These are phyloP conservation scores for Saprolegnia diclina DNA, from an alignment of 352 stramenopile genomes.

Conservation along the genomic window DNA sequence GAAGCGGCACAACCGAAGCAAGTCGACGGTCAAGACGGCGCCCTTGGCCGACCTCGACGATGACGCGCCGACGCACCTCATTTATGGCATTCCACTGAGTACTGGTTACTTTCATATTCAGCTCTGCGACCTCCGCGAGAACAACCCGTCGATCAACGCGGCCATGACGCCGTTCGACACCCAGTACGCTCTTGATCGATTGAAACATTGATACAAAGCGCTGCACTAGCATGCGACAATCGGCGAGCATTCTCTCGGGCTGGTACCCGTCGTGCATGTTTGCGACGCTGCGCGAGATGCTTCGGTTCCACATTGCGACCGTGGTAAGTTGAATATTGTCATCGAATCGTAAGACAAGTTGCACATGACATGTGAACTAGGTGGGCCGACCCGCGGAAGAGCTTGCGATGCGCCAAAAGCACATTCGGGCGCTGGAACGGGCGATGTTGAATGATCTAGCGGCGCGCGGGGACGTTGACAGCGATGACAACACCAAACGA, in stretches of 20 bases:
- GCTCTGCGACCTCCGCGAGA: constrained; percentile 15
- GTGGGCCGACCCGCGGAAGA: constrained; percentile 56
- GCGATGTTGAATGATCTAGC: constrained; percentile 38
- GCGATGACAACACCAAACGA: constrained; percentile 17
- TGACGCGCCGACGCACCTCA: neutral
- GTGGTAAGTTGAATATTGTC: constrained; percentile 35
- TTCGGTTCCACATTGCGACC: constrained; percentile 62
- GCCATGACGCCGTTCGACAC: neutral
- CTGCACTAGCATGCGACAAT: constrained; percentile 29
- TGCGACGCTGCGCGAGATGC: constrained; percentile 63
- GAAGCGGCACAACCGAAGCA: constrained; percentile 24
- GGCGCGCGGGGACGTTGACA: constrained; percentile 19
- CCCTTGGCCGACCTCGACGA: constrained; percentile 1
- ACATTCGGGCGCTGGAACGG: constrained; percentile 68
- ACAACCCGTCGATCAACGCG: constrained; percentile 9
- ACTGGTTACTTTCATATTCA: constrained; percentile 24
- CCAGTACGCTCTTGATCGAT: neutral
- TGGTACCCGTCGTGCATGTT: constrained; percentile 83
- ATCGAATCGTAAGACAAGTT: neutral
- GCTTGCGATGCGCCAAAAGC: constrained; percentile 53
- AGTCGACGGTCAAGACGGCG: constrained; percentile 11
- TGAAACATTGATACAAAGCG: neutral
- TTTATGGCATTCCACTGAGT: constrained; percentile 22
- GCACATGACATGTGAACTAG: neutral
- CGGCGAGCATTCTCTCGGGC: constrained; percentile 54